phyloP scores from a whole-genome alignment of 768 basidiomycete genomes.

The Russula foetens region DNA sequence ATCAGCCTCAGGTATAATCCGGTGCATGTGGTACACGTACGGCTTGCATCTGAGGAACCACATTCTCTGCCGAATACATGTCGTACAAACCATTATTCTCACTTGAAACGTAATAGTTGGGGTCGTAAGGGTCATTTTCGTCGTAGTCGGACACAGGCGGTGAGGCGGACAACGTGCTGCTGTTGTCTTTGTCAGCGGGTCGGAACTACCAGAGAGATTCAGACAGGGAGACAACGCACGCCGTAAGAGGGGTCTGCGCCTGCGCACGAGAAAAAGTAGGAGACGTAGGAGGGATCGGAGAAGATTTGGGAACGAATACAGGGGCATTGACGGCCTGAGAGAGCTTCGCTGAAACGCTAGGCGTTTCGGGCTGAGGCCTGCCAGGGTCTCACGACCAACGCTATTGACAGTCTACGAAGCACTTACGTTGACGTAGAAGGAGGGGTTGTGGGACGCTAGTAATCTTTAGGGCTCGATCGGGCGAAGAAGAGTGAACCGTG shows the following conservation, averaged over 20 bases:
- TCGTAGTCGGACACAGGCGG: conserved; percentile 22
- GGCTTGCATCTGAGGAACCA: conserved; percentile 30
- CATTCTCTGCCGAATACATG: conserved; percentile 22
- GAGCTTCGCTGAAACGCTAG: conserved; percentile 28
- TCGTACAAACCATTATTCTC: conserved; percentile 20
- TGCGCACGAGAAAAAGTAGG: conserved; percentile 19
- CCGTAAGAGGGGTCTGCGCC: conserved; percentile 16
- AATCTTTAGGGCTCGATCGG: background rate
- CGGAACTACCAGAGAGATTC: background rate
- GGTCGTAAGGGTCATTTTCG: conserved; percentile 27
- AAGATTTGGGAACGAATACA: conserved; percentile 70
- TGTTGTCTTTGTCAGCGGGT: background rate
- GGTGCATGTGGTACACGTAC: conserved; percentile 20
- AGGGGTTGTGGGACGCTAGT: conserved; percentile 18
- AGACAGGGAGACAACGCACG: conserved; percentile 13
- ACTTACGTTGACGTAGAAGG: conserved; percentile 19
- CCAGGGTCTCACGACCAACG: background rate
- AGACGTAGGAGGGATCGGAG: conserved; percentile 25
- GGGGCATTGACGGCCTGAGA: conserved; percentile 76
- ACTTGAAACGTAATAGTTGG: conserved; percentile 22
- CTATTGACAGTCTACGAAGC: background rate
- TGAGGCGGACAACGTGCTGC: conserved; percentile 17
- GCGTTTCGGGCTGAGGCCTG: conserved; percentile 20
- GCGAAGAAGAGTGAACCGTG: background rate
- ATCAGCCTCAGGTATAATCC: conserved; percentile 18